Conservation (phyloP, 139 green algal species). For the Pycnococcus provasolii region DNA sequence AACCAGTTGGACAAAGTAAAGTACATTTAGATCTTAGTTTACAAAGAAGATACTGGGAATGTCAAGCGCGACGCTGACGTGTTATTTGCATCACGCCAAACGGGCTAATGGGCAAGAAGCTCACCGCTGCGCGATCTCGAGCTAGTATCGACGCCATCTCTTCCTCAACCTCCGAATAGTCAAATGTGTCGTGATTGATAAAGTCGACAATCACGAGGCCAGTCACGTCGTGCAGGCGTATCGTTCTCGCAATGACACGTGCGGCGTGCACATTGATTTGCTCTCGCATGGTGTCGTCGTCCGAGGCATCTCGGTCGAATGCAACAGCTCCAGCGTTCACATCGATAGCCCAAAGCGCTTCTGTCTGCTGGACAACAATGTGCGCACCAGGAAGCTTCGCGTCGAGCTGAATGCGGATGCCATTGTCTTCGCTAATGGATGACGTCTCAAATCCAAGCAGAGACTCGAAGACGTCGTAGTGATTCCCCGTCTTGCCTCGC, state of each 20-base stretch:
- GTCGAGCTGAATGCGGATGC: background rate
- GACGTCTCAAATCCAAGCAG: background rate
- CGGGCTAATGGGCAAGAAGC: constrained; percentile 14
- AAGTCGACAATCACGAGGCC: constrained; percentile 18
- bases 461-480: background rate
- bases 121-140: constrained; percentile 7
- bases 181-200: constrained; percentile 5
- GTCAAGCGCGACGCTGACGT: background rate
- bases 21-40: too few species aligned
- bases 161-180: background rate
- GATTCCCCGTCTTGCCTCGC: too few species aligned
- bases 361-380: constrained; percentile 14
- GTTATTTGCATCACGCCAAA: constrained; percentile 18
- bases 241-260: background rate
- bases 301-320: background rate
- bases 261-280: constrained; percentile 9
- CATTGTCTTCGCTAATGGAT: too few species aligned
- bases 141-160: background rate
- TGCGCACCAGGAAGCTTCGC: constrained; percentile 10
- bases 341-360: constrained; percentile 14
- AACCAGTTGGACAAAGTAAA: too few species aligned
- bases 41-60: too few species aligned
- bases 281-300: background rate
- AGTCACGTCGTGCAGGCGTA: constrained; percentile 9
- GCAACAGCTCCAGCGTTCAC: constrained; percentile 10